These are phyloP conservation scores for Populus trichocarpa DNA, from an alignment of 441 rosid genomes.

Conservation along the genomic window DNA sequence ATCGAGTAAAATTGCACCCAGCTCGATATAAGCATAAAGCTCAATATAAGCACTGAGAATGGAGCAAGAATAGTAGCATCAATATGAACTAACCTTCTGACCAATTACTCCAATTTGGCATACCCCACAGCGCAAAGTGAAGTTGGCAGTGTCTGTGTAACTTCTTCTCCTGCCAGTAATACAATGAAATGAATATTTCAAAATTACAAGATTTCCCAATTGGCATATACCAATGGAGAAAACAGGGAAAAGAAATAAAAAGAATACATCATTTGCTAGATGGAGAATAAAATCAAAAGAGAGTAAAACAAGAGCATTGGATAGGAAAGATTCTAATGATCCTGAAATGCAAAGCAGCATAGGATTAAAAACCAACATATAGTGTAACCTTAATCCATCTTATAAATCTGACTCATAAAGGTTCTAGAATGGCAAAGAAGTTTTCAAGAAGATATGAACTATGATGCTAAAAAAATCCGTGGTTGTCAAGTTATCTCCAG, in stretches of 20 bases:
- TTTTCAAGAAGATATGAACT: background rate
- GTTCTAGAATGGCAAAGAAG: background rate
- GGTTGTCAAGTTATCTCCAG: background rate
- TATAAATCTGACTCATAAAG: background rate
- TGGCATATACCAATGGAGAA: background rate
- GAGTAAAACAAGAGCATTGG: no score
- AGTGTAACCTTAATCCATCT: background rate
- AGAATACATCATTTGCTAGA: background rate
- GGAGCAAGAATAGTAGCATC: background rate
- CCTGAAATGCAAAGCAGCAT: background rate
- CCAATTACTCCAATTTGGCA: constrained; percentile 91
- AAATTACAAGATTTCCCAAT: background rate
- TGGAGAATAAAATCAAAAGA: background rate
- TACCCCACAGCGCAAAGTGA: constrained; percentile 82
- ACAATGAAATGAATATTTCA: background rate
- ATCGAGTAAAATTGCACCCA: background rate
- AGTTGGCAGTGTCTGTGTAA: constrained; percentile 73
- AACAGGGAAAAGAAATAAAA: background rate
- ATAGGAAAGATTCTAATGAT: background rate
- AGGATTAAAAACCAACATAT: background rate
- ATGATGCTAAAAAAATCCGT: background rate
- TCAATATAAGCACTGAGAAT: background rate
- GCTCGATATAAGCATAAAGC: background rate
- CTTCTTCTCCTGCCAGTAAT: constrained; percentile 59
- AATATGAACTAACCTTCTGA: constrained; percentile 55